phyloP scores from a whole-genome alignment of 2,329 filamentous ascomycete species.

The Arachnomyces sp. region DNA sequence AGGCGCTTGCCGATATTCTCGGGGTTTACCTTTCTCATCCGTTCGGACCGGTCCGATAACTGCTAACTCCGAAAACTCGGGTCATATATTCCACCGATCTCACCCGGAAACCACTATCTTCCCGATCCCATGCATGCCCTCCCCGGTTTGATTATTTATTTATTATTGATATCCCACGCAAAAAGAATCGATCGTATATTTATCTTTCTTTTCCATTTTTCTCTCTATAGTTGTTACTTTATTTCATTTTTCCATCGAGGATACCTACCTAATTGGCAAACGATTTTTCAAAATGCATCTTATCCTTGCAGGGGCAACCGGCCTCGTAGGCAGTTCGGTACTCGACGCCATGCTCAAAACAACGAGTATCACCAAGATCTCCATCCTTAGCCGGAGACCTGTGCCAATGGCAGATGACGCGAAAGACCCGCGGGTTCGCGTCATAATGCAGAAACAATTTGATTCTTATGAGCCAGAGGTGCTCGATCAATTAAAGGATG shows the following conservation, averaged over 20 bases:
- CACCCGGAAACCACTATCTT: no score
- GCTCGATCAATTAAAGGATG: conserved; percentile 55
- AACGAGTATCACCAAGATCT: conserved; percentile 54
- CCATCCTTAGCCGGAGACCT: conserved; percentile 59
- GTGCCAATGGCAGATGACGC: conserved; percentile 53
- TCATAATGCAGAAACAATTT: conserved; percentile 65
- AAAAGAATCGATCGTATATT: no score
- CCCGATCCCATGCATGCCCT: no score
- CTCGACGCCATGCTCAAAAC: conserved; percentile 53
- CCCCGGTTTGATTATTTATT: no score
- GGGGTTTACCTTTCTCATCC: no score
- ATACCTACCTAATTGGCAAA: background rate
- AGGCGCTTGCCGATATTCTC: no score
- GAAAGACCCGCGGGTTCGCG: conserved; percentile 44
- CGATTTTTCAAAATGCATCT: conserved; percentile 28
- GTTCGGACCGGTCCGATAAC: no score
- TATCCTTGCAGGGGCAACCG: conserved; percentile 62
- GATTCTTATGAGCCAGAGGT: conserved; percentile 50
- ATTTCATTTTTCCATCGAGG: background rate
- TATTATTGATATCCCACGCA: no score
- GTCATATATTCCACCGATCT: no score
- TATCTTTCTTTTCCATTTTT: no score
- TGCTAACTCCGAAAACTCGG: no score
- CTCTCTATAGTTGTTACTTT: background rate
- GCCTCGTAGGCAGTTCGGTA: conserved; percentile 55